phyloP scores from a whole-genome alignment of 2,329 filamentous ascomycete species.

The Pseudohalonectria lignicola region DNA sequence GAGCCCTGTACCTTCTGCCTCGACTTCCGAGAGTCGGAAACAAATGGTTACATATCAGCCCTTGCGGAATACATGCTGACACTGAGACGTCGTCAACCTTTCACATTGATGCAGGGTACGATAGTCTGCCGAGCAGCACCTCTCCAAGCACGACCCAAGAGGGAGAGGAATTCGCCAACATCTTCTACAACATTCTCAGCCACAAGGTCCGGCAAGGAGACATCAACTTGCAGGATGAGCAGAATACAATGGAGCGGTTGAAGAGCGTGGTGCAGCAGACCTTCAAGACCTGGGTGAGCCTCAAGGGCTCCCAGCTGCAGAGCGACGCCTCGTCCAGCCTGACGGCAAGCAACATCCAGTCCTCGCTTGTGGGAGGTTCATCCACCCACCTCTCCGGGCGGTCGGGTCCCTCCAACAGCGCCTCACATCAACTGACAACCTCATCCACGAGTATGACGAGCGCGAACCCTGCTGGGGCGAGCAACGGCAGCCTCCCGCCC shows the following conservation, averaged over 20 bases:
- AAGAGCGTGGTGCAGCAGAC: constrained; percentile 11
- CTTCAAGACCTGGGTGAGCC: constrained; percentile 10
- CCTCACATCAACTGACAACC: constrained; percentile 3
- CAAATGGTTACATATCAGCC: no score
- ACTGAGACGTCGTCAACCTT: no score
- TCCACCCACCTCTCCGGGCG: constrained; percentile 5
- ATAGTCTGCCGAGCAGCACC: constrained; percentile 5
- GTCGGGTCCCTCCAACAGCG: constrained; percentile 2
- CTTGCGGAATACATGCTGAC: no score
- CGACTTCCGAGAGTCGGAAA: background rate
- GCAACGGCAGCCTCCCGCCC: no score
- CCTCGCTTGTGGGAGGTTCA: constrained; percentile 6
- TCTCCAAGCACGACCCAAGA: constrained; percentile 7
- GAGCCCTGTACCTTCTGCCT: no score
- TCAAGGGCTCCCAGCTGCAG: constrained; percentile 7
- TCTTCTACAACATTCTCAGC: constrained; percentile 13
- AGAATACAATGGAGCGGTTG: constrained; percentile 9
- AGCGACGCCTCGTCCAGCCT: constrained; percentile 11
- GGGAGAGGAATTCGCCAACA: constrained; percentile 11
- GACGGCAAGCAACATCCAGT: constrained; percentile 1
- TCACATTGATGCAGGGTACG: no score
- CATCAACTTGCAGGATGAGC: constrained; percentile 7
- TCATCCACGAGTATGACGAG: no score
- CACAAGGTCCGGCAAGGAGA: constrained; percentile 14
- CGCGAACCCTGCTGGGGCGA: no score